phyloP scores from a whole-genome alignment of 2,329 filamentous ascomycete species.

The Apiospora sp. region DNA sequence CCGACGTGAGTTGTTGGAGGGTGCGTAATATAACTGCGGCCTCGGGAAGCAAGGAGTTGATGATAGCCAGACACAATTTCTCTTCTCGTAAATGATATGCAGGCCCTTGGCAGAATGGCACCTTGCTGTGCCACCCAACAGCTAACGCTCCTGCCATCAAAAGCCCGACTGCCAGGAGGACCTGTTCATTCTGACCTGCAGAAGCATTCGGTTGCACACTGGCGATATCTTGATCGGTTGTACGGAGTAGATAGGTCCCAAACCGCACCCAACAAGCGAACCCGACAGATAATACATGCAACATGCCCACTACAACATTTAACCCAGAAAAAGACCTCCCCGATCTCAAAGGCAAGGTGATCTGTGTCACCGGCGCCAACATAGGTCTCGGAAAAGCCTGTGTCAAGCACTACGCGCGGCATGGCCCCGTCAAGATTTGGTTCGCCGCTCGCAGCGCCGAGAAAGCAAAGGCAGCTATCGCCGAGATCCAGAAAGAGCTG shows the following conservation, averaged over 20 bases:
- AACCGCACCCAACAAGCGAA: no score
- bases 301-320: neutral
- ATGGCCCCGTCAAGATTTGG: neutral
- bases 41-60: neutral
- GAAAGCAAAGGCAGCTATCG: slow-evolving; percentile 14
- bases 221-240: neutral
- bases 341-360: slow-evolving; percentile 10
- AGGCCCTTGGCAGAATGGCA: neutral
- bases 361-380: slow-evolving; percentile 8
- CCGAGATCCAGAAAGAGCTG: slow-evolving; percentile 5
- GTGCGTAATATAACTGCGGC: neutral
- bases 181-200: neutral
- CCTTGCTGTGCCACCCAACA: neutral
- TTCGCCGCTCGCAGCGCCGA: neutral
- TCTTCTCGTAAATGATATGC: neutral
- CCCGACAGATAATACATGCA: neutral
- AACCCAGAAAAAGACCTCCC: neutral
- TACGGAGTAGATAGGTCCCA: neutral
- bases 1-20: neutral
- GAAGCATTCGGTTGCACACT: neutral
- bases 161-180: no score
- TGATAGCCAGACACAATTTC: neutral
- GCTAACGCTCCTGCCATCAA: neutral
- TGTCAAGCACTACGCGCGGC: neutral
- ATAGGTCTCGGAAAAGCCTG: neutral